Evolutionary conservation across 176 grass and related monocot genomes (phyloP).

Genomic region (Oryza brachyantha): DNA sequence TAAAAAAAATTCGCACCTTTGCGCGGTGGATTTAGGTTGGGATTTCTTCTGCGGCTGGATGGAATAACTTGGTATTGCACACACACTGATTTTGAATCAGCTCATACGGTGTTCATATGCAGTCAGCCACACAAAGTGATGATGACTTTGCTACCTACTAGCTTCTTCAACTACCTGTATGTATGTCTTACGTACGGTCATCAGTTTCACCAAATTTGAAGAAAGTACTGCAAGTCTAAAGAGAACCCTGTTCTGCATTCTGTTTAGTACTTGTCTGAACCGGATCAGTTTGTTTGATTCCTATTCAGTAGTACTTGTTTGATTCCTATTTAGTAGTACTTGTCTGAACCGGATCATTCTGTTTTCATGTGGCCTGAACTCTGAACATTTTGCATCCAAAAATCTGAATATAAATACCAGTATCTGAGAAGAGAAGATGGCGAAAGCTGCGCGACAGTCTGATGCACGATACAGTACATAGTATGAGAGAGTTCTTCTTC

Average conservation of each 20-base stretch:
- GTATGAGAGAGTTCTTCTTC: background rate
- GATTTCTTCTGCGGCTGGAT: too few species aligned
- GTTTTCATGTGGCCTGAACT: background rate
- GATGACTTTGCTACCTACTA: slow-evolving; percentile 16
- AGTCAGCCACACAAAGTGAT: background rate
- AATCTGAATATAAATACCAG: background rate
- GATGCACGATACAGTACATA: background rate
- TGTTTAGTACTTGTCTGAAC: background rate
- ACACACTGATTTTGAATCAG: background rate
- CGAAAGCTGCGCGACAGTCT: background rate
- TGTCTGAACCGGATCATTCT: background rate
- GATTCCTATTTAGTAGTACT: background rate
- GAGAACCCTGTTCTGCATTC: background rate
- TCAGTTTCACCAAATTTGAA: background rate
- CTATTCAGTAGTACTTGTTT: too few species aligned
- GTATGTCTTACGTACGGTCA: background rate
- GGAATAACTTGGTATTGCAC: background rate
- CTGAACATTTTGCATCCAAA: background rate
- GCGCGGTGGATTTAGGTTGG: background rate
- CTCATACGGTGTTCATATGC: background rate
- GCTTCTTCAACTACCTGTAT: background rate
- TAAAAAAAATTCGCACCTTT: slow-evolving; percentile 39
- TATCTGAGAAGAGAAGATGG: background rate
- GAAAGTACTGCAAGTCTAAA: background rate
- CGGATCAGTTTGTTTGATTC: background rate